Percentiles rank a stretch among this genome's conserved stretches.
phyloP scores from a whole-genome alignment of 2,329 filamentous ascomycete genomes.

The Talaromyces sp. region DNA sequence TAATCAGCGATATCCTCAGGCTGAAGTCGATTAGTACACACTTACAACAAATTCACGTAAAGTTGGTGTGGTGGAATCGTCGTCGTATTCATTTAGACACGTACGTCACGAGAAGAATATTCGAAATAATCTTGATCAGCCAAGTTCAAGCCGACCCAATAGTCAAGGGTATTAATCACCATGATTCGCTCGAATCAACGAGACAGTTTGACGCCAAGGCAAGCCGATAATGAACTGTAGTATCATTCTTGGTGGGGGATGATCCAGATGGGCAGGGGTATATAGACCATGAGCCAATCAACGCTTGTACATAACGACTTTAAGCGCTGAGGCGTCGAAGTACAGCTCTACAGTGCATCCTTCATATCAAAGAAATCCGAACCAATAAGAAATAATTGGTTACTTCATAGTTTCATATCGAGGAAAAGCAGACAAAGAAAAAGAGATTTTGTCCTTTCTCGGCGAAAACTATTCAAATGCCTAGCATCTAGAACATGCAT shows the following conservation, averaged over 20 bases:
- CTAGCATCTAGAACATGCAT: not conserved
- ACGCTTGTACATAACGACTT: not conserved
- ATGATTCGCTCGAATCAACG: slow-evolving; percentile 2
- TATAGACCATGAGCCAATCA: slow-evolving; percentile 6
- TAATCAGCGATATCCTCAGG: not conserved
- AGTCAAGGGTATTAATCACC: not conserved
- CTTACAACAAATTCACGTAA: not conserved
- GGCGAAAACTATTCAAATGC: not conserved
- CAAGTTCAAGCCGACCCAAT: not conserved
- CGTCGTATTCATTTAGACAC: not conserved
- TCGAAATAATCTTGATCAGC: not conserved
- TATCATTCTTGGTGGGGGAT: not conserved
- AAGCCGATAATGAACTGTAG: not conserved
- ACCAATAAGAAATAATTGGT: not conserved
- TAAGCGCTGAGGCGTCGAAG: slow-evolving; percentile 14
- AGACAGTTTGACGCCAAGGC: slow-evolving; percentile 1
- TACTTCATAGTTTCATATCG: not conserved
- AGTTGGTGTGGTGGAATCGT: not conserved
- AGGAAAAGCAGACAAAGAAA: slow-evolving; percentile 1
- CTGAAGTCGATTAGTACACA: not conserved
- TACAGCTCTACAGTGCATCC: slow-evolving; percentile 3
- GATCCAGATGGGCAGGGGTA: not conserved
- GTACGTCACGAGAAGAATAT: not conserved
- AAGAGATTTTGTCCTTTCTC: not conserved
- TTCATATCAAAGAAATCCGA: not conserved